A percentile compares a stretch with the other conserved stretches of the same genome.
These are phyloP conservation scores for Pezicula radicicola DNA, from an alignment of 2,329 filamentous ascomycete species.

Conservation along the genomic window DNA sequence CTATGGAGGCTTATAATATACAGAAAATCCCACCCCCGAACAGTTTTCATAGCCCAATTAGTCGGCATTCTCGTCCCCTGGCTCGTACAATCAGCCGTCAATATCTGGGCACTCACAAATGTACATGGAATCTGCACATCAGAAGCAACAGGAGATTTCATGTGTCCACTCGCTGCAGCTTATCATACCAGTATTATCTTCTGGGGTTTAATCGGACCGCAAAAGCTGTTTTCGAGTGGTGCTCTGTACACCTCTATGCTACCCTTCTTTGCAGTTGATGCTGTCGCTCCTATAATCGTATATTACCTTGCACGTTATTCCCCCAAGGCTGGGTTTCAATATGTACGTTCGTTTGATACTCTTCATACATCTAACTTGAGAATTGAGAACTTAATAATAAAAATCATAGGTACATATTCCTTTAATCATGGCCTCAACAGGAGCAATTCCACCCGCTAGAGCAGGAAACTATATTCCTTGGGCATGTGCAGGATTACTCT, in stretches of 20 bases:
- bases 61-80: slow-evolving; percentile 44
- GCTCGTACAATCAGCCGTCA: slow-evolving; percentile 45
- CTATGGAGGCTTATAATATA: not conserved
- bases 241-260: slow-evolving; percentile 52
- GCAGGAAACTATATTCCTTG: slow-evolving; percentile 73
- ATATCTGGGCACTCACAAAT: slow-evolving; percentile 44
- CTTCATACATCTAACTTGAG: too few species aligned
- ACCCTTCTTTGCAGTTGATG: slow-evolving; percentile 49
- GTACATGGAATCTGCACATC: slow-evolving; percentile 40
- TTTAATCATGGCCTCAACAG: not conserved
- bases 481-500: slow-evolving; percentile 67
- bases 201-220: slow-evolving; percentile 55
- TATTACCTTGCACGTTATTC: slow-evolving; percentile 26
- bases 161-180: slow-evolving; percentile 59
- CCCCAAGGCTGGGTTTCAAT: too few species aligned
- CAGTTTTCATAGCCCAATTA: slow-evolving; percentile 47
- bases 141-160: slow-evolving; percentile 53
- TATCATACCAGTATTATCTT: slow-evolving; percentile 63
- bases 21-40: slow-evolving; percentile 53
- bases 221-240: slow-evolving; percentile 60
- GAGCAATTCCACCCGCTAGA: slow-evolving; percentile 42
- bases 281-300: slow-evolving; percentile 49
- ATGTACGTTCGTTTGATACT: too few species aligned
- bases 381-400: not conserved
- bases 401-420: slow-evolving; percentile 26